Evolutionary conservation across 345 rosid genomes (phyloP).

Genomic region (Mercurialis annua): DNA sequence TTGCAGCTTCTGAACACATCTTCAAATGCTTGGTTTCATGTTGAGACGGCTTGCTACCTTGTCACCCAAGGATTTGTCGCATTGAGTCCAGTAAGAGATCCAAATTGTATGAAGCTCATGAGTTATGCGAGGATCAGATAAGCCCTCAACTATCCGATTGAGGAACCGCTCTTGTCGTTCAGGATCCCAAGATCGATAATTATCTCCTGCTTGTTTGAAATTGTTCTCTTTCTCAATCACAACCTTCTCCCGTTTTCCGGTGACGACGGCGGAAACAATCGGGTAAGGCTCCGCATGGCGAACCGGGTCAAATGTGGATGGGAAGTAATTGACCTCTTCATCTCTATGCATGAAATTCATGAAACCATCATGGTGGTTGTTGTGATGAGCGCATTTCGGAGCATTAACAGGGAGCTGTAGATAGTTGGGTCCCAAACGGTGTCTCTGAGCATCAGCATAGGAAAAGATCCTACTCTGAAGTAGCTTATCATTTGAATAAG

Average conservation of each 20-base stretch:
- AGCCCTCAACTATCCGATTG: slow-evolving; percentile 65
- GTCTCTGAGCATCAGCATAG: slow-evolving; percentile 89
- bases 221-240: slow-evolving; percentile 79
- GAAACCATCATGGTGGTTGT: slow-evolving; percentile 86
- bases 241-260: slow-evolving; percentile 84
- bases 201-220: slow-evolving; percentile 92
- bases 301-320: slow-evolving; percentile 75
- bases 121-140: slow-evolving; percentile 78
- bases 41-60: slow-evolving; percentile 73
- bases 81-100: slow-evolving; percentile 83
- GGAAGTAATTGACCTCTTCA: slow-evolving; percentile 93
- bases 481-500: slow-evolving; percentile 81
- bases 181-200: slow-evolving; percentile 72
- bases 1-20: too few relatives aligned
- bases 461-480: slow-evolving; percentile 86
- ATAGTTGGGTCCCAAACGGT: slow-evolving; percentile 97
- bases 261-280: slow-evolving; percentile 43
- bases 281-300: slow-evolving; percentile 72
- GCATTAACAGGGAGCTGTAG: slow-evolving; percentile 91
- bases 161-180: slow-evolving; percentile 90
- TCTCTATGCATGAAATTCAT: too few relatives aligned
- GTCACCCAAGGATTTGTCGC: slow-evolving; percentile 68
- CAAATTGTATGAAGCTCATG: slow-evolving; percentile 80
- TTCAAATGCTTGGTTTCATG: too few relatives aligned
- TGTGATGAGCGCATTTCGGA: slow-evolving; percentile 87